phyloP scores from a whole-genome alignment of 345 rosid genomes.

The Gynandropsis gynandra region DNA sequence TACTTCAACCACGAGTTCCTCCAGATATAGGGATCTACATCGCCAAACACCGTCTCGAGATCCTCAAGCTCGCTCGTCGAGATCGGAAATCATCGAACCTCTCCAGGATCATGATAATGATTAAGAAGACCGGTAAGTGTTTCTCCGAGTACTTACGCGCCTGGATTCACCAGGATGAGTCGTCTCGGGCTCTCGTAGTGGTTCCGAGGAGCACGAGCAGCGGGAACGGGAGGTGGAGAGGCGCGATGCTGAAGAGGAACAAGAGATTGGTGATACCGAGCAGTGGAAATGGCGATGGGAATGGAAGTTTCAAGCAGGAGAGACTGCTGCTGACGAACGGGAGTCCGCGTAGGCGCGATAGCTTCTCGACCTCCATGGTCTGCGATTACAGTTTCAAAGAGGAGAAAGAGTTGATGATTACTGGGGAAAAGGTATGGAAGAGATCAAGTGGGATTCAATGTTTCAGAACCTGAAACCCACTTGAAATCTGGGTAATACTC shows the following conservation, averaged over 20 bases:
- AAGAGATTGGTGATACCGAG: constrained; percentile 36
- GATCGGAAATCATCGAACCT: constrained; percentile 37
- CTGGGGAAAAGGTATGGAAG: no score
- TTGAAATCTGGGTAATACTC: no score
- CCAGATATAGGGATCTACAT: constrained; percentile 88
- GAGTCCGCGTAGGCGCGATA: constrained; percentile 77
- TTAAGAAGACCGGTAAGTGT: constrained; percentile 49
- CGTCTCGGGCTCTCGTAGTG: constrained; percentile 50
- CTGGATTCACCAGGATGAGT: constrained; percentile 43
- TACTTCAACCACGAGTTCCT: constrained; percentile 93
- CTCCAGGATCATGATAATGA: constrained; percentile 47
- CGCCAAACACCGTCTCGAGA: no score
- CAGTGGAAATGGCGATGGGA: no score
- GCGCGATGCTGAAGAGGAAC: constrained; percentile 61
- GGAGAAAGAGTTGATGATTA: no score
- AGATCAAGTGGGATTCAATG: no score
- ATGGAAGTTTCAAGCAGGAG: constrained; percentile 51
- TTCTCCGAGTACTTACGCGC: constrained; percentile 42
- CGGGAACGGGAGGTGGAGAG: constrained; percentile 43
- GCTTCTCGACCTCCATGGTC: no score
- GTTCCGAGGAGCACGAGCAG: constrained; percentile 25
- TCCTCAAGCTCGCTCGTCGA: constrained; percentile 75
- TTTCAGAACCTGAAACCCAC: no score
- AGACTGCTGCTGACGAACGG: constrained; percentile 82
- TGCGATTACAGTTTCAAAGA: no score